Percentiles rank a stretch among this genome's conserved stretches.
phyloP scores from a whole-genome alignment of 202 grass and related monocot species.

The Elaeis oleifera region DNA sequence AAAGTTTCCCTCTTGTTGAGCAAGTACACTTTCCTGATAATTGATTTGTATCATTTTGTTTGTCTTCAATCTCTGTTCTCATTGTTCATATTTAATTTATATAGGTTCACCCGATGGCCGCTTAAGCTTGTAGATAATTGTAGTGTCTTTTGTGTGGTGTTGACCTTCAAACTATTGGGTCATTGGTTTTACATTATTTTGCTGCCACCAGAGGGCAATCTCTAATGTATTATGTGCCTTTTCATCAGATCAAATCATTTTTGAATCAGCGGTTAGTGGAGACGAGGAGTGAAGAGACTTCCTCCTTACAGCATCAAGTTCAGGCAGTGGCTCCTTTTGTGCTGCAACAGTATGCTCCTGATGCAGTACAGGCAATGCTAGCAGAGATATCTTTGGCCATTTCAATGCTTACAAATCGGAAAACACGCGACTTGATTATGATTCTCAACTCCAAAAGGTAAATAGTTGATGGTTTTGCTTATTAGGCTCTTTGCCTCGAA shows the following conservation, averaged over 20 bases:
- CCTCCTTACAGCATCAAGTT: slow-evolving; percentile 90
- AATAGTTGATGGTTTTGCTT: neutral
- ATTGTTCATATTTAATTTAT: too few relatives aligned
- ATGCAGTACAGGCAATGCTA: slow-evolving; percentile 56
- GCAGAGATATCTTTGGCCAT: slow-evolving; percentile 57
- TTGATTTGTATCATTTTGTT: too few relatives aligned
- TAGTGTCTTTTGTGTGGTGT: too few relatives aligned
- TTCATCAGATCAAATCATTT: slow-evolving; percentile 75
- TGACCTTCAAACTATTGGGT: too few relatives aligned
- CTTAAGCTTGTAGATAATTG: too few relatives aligned
- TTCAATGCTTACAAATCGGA: slow-evolving; percentile 73
- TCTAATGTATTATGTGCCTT: neutral
- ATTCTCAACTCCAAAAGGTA: slow-evolving; percentile 95
- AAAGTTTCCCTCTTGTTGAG: too few relatives aligned
- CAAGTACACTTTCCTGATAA: too few relatives aligned
- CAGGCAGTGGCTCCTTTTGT: slow-evolving; percentile 88
- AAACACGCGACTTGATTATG: slow-evolving; percentile 96
- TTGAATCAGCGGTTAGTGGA: slow-evolving; percentile 62
- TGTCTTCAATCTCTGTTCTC: too few relatives aligned
- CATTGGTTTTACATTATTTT: too few relatives aligned
- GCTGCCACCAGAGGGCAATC: too few relatives aligned
- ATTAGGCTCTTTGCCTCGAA: too few relatives aligned
- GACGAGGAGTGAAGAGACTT: slow-evolving; percentile 65
- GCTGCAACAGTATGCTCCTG: slow-evolving; percentile 83
- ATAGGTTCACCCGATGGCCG: too few relatives aligned